These are phyloP conservation scores for Arabidopsis hybrid DNA, from an alignment of 441 rosid species.

Conservation along the genomic window DNA sequence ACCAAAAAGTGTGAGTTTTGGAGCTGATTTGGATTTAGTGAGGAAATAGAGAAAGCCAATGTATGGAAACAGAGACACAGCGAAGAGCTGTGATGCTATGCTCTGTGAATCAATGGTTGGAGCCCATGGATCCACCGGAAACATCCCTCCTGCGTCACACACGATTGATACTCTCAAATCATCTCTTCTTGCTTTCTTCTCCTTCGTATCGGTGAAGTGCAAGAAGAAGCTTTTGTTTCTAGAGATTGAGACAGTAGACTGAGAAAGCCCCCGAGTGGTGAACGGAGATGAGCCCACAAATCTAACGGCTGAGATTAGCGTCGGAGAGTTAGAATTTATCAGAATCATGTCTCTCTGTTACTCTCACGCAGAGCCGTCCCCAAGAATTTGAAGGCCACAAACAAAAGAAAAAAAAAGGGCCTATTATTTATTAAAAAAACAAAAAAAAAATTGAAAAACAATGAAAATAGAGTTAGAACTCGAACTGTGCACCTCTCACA, in stretches of 20 bases:
- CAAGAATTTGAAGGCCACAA: no score
- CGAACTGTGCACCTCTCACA: no score
- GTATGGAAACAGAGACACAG: constrained; percentile 78
- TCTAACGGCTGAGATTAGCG: constrained; percentile 32
- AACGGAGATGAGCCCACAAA: constrained; percentile 22
- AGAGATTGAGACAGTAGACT: constrained; percentile 8
- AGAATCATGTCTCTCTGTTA: constrained; percentile 33
- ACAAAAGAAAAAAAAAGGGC: no score
- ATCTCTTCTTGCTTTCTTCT: constrained; percentile 34
- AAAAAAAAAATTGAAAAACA: no score
- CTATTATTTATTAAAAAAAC: no score
- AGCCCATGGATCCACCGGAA: constrained; percentile 90
- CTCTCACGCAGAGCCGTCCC: no score
- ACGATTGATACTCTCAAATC: constrained; percentile 45
- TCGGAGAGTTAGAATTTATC: constrained; percentile 28
- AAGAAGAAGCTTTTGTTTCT: constrained; percentile 38
- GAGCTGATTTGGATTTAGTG: constrained; percentile 83
- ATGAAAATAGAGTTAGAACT: no score
- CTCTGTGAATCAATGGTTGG: constrained; percentile 79
- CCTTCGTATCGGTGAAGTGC: constrained; percentile 23
- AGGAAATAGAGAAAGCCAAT: constrained; percentile 86
- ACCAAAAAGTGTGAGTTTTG: constrained; percentile 85
- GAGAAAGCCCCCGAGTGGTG: constrained; percentile 13
- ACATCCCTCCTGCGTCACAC: constrained; percentile 57
- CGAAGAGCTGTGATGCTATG: constrained; percentile 83